Percentiles rank a stretch among this genome's conserved stretches.
Evolutionary conservation across 306 rosid genomes (phyloP).

Genomic region (Trifolium fragiferum): DNA sequence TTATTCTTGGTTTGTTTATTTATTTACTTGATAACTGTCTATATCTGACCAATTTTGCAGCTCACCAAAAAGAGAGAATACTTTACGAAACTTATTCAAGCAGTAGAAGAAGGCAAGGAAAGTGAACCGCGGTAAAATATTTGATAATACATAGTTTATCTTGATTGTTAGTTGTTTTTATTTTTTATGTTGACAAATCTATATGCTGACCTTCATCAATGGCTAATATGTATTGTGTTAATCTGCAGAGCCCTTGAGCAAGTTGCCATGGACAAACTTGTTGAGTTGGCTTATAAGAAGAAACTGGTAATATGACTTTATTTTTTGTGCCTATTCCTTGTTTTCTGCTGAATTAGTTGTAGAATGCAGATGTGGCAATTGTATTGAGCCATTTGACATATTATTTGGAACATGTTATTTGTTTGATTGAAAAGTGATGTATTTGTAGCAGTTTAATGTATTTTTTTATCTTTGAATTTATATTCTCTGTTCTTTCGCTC

Average conservation of each 20-base stretch:
- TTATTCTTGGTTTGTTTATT: constrained; percentile 26
- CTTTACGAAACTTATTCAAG: constrained; percentile 55
- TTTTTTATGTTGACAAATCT: constrained; percentile 20
- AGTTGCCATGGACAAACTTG: constrained; percentile 80
- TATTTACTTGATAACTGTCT: constrained; percentile 16
- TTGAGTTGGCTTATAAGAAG: constrained; percentile 78
- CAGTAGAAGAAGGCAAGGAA: constrained; percentile 65
- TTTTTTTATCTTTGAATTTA: constrained; percentile 25
- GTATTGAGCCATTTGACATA: constrained; percentile 27
- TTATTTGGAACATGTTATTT: constrained; percentile 30
- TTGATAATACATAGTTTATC: constrained; percentile 29
- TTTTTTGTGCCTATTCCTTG: constrained; percentile 8
- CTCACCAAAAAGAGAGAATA: constrained; percentile 61
- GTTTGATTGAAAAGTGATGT: constrained; percentile 20
- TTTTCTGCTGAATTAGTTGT: constrained; percentile 23
- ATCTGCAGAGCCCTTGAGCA: constrained; percentile 74
- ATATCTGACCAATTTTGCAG: constrained; percentile 47
- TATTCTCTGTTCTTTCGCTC: constrained; percentile 18
- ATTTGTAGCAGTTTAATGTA: constrained; percentile 5
- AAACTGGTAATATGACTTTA: constrained; percentile 64
- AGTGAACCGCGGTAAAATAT: constrained; percentile 62
- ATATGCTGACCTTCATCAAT: constrained; percentile 31
- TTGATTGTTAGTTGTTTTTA: constrained; percentile 21
- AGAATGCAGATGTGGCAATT: constrained; percentile 14
- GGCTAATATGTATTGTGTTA: constrained; percentile 31